Evolutionary conservation across 805 yeast genomes (phyloP), one percentile per base, ranked within the genome.

Genomic region (Wickerhamomyces strasburgensis): DNA sequence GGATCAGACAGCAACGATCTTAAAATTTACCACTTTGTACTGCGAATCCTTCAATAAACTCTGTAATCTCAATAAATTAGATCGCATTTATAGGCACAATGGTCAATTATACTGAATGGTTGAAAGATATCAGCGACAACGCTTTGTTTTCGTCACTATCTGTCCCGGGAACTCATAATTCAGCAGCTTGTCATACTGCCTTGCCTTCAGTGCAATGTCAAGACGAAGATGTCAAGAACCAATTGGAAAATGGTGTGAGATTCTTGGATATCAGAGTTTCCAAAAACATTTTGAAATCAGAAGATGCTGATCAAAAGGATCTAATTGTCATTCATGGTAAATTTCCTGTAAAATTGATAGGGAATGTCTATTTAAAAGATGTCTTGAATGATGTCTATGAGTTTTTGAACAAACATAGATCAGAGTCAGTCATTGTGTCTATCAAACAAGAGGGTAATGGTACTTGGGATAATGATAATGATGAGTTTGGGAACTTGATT

Each of bases 141-240:
- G 62, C 70, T 15, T 51, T 51, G 28, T 43, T 84, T 25, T 66
- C 81, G 4, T 61, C 69, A 39, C 65, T 84, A 35, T 65, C 89
- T 0, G 65, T 84, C 35, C 88, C 90, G 8, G 93, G 93, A n/a
- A 83, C 90, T n/a, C 93, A 84, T 62, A 83, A 84, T 55, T 70
- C 85, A 29, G 86, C 83, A 11, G 90, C 90, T 5, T 76, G 73
- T 48, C 79, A 80, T 54, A 63, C 72, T 6, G 81, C 89, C 2
- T 47, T 81, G 31, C 90, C 90, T 19, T 75, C 86, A 0, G 89
- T 84, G 21, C 81, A 78, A 54, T 84, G 93, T 56, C 93, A 84
- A 57, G 82, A 76, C 14, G 73, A 66, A 6, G 58, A 75, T 1
- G 67, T 84, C 34, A 58, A 68, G 3, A 75, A 72, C 3, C 93